Conservation (phyloP, 1,284 basidiomycete species). For the Trametes polyzona region DNA sequence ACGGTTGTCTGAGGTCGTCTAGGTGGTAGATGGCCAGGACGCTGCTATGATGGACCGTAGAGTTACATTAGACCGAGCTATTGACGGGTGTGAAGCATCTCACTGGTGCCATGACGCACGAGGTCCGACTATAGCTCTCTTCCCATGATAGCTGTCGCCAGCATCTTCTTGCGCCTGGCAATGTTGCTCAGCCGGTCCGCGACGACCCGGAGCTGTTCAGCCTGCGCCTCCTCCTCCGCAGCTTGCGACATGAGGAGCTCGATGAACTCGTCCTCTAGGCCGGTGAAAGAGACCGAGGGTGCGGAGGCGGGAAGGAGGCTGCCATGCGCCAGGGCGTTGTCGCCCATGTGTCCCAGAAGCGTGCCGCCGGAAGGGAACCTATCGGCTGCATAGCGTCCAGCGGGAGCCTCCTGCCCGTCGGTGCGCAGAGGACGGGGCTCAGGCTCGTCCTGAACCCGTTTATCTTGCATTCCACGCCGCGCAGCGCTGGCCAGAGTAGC, state of each 20-base stretch:
- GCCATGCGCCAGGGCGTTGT: background rate
- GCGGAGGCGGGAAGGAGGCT: background rate
- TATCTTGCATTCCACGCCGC: no score
- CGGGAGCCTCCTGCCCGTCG: background rate
- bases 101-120: background rate
- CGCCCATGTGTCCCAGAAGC: background rate
- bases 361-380: slow-evolving; percentile 1
- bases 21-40: no score
- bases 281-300: slow-evolving; percentile 3
- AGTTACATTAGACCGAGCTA: background rate
- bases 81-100: background rate
- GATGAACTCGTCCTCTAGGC: slow-evolving; percentile 35
- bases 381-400: background rate
- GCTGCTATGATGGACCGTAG: background rate
- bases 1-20: background rate
- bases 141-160: slow-evolving; percentile 9
- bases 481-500: no score
- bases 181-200: slow-evolving; percentile 29
- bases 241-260: slow-evolving; percentile 32
- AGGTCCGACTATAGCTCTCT: background rate
- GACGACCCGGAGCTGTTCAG: slow-evolving; percentile 29
- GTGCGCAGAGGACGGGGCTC: background rate
- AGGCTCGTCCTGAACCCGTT: background rate
- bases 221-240: slow-evolving; percentile 32
- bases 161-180: slow-evolving; percentile 18